A percentile compares a stretch with the other conserved stretches of the same genome.
These are phyloP conservation scores for Alternaria gaisen DNA, from an alignment of 2,329 filamentous ascomycete genomes.

Conservation along the genomic window DNA sequence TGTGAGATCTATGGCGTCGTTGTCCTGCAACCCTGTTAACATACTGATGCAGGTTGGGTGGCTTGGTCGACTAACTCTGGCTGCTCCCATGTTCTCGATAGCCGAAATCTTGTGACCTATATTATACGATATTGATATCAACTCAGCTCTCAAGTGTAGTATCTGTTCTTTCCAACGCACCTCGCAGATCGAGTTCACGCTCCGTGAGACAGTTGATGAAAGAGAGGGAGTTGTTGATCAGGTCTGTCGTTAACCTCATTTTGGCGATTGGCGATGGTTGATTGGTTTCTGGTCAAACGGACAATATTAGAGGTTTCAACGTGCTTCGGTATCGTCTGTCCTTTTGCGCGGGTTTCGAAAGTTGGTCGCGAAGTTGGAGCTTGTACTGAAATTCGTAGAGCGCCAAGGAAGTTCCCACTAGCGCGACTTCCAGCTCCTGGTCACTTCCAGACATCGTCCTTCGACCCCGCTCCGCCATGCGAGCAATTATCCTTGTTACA, in stretches of 20 bases:
- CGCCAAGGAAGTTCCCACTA: slow-evolving; percentile 17
- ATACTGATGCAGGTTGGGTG: not conserved
- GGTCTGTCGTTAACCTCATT: slow-evolving; percentile 95
- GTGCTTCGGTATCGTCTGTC: not conserved
- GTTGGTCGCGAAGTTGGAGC: slow-evolving; percentile 14
- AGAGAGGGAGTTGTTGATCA: slow-evolving; percentile 92
- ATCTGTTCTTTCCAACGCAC: slow-evolving; percentile 98
- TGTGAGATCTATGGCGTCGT: slow-evolving; percentile 97
- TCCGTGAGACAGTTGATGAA: slow-evolving; percentile 99
- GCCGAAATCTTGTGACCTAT: slow-evolving; percentile 97
- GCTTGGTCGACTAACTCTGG: slow-evolving; percentile 73
- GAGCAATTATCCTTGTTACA: not conserved
- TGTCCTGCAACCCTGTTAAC: slow-evolving; percentile 66
- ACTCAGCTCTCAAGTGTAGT: slow-evolving; percentile 89
- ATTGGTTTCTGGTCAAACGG: not conserved
- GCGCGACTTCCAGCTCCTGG: slow-evolving; percentile 4
- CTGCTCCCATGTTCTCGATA: slow-evolving; percentile 97
- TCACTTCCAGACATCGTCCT: not conserved
- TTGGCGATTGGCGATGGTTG: slow-evolving; percentile 36
- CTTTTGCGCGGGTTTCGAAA: slow-evolving; percentile 4
- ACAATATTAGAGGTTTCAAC: not conserved
- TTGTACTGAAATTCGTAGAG: slow-evolving; percentile 16
- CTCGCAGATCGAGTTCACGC: slow-evolving; percentile 98
- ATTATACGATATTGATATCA: slow-evolving; percentile 74
- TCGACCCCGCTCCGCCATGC: not conserved